A percentile compares a stretch with the other conserved stretches of the same genome.
These are phyloP conservation scores for Penicillium flavigenum DNA, from an alignment of 495 filamentous ascomycete genomes.

Conservation along the genomic window DNA sequence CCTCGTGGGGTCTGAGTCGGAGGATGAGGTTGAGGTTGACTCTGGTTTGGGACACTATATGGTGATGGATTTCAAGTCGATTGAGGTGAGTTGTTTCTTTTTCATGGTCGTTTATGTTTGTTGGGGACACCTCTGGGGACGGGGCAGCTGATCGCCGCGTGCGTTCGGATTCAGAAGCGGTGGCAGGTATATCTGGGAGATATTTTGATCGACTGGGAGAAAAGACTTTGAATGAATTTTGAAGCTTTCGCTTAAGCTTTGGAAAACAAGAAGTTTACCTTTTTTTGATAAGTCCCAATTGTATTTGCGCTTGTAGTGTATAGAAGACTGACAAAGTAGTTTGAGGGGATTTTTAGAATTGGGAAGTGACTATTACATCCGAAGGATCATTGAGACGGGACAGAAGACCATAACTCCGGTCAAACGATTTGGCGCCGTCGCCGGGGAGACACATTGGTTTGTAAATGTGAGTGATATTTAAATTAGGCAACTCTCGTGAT, in stretches of 20 bases:
- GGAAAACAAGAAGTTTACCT: background rate
- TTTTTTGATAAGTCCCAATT: background rate
- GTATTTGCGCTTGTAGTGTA: background rate
- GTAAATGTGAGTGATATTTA: background rate
- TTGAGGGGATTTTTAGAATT: background rate
- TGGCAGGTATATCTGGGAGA: background rate
- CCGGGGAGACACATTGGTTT: background rate
- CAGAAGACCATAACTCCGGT: constrained; percentile 1
- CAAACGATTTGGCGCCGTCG: background rate
- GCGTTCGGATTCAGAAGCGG: background rate
- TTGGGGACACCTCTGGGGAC: background rate
- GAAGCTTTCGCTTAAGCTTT: constrained; percentile 2
- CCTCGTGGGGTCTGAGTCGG: too few relatives aligned
- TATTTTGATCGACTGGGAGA: background rate
- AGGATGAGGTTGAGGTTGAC: too few relatives aligned
- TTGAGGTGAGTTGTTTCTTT: too few relatives aligned
- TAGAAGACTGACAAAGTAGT: background rate
- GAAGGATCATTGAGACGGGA: background rate
- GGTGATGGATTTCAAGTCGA: too few relatives aligned
- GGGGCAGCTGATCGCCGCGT: background rate
- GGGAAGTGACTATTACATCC: background rate
- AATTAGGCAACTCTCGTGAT: background rate
- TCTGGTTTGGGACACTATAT: too few relatives aligned
- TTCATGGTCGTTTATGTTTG: background rate
- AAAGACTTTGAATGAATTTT: background rate